Evolutionary conservation across 495 filamentous ascomycete genomes (phyloP), one percentile per base, ranked within the genome.

Genomic region (Talaromyces borbonicus): DNA sequence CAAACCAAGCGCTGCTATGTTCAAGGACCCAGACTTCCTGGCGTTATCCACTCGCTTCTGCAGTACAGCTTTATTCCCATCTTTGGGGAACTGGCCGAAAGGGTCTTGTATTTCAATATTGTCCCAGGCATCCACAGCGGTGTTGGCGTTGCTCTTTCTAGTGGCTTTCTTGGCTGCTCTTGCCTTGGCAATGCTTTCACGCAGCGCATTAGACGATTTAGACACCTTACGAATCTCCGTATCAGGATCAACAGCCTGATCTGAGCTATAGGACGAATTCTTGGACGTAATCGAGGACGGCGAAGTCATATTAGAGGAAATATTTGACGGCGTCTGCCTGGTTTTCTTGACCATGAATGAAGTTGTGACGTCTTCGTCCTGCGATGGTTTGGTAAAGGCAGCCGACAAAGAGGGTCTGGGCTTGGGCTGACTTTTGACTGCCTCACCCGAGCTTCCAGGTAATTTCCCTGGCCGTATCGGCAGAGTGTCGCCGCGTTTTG

Each of bases 121-220:
- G 40, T 71, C 67, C 41, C 67, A 66, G 6, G 63, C 42, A 43
- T 68, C 61, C 25, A 56, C 30, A 15, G 48, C 50, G 29, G 55
- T 38, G 31, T 66, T 47, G 3, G 49, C 51, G n/a, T 61, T 57
- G 25, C 54, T 63, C 52, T 72, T 61, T 20, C 60, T 58, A 8
- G 76, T 74, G 14, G 78, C 79, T 40, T 82, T 78, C 39, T 79
- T 78, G 27, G 89, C 88, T 8, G 89, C 90, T 58, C 90, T 95
- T 6, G 92, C 92, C 59, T 87, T 92, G 33, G 90, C 88, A 55
- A 98, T 96, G 47, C 85, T 87, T 39, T 96, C 89, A 14, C 92
- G 76, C 35, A 98, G 60, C 2, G 89, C 83, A 27, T 75, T 73
- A 2, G 92, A 96, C 1, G 88, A 85, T 53, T 84, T 90, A 8